These are phyloP conservation scores for Yamadazyma diospyri DNA, from an alignment of 1,139 yeast genomes.

Conservation along the genomic window DNA sequence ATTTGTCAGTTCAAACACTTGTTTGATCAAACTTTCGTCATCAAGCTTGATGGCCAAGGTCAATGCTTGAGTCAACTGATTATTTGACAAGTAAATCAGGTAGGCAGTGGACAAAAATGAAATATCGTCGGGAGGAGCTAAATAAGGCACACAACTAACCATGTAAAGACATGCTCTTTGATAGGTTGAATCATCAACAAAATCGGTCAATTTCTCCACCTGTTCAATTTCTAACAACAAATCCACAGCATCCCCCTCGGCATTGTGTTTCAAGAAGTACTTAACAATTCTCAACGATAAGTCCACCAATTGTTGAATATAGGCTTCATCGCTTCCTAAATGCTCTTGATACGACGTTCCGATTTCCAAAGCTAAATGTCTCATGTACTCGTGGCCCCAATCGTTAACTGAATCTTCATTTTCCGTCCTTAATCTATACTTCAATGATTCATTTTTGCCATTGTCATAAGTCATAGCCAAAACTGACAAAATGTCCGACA, in stretches of 20 bases:
- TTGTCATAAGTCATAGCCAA: slow-evolving; percentile 94
- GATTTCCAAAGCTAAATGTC: slow-evolving; percentile 91
- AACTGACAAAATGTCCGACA: slow-evolving; percentile 87
- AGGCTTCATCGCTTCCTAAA: slow-evolving; percentile 52
- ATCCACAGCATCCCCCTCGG: slow-evolving; percentile 98
- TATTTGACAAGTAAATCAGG: slow-evolving; percentile 75
- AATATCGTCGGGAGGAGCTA: slow-evolving; percentile 92
- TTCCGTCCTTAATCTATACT: slow-evolving; percentile 67
- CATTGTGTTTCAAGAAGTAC: slow-evolving; percentile 88
- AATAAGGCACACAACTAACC: slow-evolving; percentile 91
- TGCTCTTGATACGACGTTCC: slow-evolving; percentile 80
- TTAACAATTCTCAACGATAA: slow-evolving; percentile 82
- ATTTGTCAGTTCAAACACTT: slow-evolving; percentile 72
- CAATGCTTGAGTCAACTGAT: slow-evolving; percentile 85
- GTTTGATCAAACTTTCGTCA: slow-evolving; percentile 69
- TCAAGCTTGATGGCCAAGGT: slow-evolving; percentile 87
- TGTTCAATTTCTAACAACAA: slow-evolving; percentile 83
- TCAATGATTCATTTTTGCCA: slow-evolving; percentile 75
- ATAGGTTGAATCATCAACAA: slow-evolving; percentile 81
- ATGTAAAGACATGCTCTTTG: slow-evolving; percentile 90
- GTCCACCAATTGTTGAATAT: slow-evolving; percentile 47
- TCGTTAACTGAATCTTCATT: slow-evolving; percentile 57
- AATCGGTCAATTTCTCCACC: slow-evolving; percentile 76
- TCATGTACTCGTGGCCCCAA: slow-evolving; percentile 98
- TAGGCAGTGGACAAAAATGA: slow-evolving; percentile 90